phyloP scores from a whole-genome alignment of 2,329 filamentous ascomycete genomes.

The Colletotrichum shisoi region DNA sequence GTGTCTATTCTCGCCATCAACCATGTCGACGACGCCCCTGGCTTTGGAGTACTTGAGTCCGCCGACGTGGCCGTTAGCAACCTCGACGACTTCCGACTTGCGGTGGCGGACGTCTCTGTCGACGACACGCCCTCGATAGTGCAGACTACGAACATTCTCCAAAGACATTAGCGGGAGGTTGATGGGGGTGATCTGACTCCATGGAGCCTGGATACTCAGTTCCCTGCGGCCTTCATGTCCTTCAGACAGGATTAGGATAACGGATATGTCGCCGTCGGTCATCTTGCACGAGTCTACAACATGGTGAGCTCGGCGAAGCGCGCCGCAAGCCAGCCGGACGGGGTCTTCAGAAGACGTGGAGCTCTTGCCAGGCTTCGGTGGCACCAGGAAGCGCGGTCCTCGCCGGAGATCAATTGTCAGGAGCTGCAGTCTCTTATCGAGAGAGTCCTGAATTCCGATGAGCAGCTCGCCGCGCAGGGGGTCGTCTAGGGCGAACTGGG shows the following conservation, averaged over 20 bases:
- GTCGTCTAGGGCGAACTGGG: conserved; percentile 63
- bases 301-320: conserved; percentile 68
- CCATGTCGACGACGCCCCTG: conserved; percentile 69
- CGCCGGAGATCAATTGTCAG: conserved; percentile 64
- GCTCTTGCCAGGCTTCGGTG: conserved; percentile 41
- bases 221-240: conserved; percentile 69
- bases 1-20: conserved; percentile 67
- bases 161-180: conserved; percentile 67
- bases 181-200: conserved; percentile 75
- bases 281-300: conserved; percentile 78
- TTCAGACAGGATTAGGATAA: conserved; percentile 74
- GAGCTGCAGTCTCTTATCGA: conserved; percentile 72
- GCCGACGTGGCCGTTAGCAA: conserved; percentile 58
- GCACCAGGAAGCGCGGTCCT: conserved; percentile 35
- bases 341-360: conserved; percentile 45
- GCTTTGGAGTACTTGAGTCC: conserved; percentile 66
- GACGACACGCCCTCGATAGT: conserved; percentile 61
- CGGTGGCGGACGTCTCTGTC: conserved; percentile 61
- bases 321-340: conserved; percentile 56
- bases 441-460: conserved; percentile 74
- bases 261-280: conserved; percentile 70
- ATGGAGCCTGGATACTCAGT: conserved; percentile 77
- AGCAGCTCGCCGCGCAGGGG: conserved; percentile 64
- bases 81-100: conserved; percentile 56
- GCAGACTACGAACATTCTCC: conserved; percentile 67